A percentile compares a stretch with the other conserved stretches of the same genome.
Evolutionary conservation across 805 yeast species (phyloP).

Genomic region (Jamesozyma piceae): DNA sequence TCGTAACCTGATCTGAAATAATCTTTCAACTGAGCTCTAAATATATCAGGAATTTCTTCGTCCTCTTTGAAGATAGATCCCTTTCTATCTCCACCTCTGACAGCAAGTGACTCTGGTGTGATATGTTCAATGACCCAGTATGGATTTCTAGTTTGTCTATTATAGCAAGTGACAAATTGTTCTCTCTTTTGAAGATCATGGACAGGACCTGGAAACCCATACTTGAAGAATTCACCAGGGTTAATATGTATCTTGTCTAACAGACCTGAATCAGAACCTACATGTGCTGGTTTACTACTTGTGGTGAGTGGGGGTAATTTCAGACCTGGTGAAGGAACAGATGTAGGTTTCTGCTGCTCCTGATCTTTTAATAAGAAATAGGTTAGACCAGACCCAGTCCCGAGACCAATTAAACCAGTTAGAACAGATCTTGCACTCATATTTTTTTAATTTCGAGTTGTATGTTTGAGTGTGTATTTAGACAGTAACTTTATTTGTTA

Average conservation of each 20-base stretch:
- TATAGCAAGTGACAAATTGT: constrained; percentile 80
- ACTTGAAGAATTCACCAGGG: constrained; percentile 77
- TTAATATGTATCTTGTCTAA: neutral
- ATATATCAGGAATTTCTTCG: constrained; percentile 63
- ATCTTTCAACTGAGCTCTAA: constrained; percentile 70
- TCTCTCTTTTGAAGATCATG: constrained; percentile 67
- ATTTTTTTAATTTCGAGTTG: neutral
- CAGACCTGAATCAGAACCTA: neutral
- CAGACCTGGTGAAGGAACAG: neutral
- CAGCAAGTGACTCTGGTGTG: constrained; percentile 57
- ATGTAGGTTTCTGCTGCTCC: neutral
- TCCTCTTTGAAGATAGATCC: constrained; percentile 83
- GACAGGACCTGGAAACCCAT: constrained; percentile 92
- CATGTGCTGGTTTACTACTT: too few relatives aligned
- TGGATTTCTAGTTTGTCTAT: constrained; percentile 78
- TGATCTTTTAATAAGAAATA: neutral
- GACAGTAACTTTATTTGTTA: too few relatives aligned
- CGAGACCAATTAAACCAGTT: constrained; percentile 2
- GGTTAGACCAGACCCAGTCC: constrained; percentile 6
- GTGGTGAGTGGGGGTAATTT: too few relatives aligned
- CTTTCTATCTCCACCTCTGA: constrained; percentile 60
- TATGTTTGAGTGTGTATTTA: too few relatives aligned
- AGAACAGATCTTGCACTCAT: constrained; percentile 2
- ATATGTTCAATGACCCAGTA: constrained; percentile 81
- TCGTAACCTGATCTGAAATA: constrained; percentile 94